Base-by-base conservation (phyloP, 257 asterid species). In the Primulina eburnea region DNA sequence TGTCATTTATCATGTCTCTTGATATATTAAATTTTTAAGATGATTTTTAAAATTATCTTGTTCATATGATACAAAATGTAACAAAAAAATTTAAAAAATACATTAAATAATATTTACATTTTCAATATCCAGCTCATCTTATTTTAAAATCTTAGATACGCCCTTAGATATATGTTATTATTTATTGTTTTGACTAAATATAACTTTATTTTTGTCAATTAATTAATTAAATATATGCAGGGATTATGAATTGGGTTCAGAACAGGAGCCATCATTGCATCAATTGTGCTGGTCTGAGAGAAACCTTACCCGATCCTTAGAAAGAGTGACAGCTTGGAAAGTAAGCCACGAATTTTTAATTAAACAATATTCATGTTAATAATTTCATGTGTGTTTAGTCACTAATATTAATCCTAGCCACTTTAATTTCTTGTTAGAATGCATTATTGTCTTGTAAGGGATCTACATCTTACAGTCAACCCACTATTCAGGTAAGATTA, bases 261-360 rank as follows among this genome's bases (percentile, higher is more conserved):
- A 72, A 3, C 76, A 76, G 69, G 87, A 78, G 65, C 76, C 89
- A 70, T 86, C 96, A n/a, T 76, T 89, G 73, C 83, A 84, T 58
- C 89, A 86, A 26, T 43, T 84, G 17, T 59, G 78, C 4, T 89
- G 90, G 96, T 83, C 85, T 68, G 93, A 85, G 75, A 80, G 80
- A 64, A 86, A 89, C 75, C 71, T 89, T 69, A 43, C 69, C 7
- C 64, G 38, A 5, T 82, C 95, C 70, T 62, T 86, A 14, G 72
- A 81, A 57, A 74, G 40, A 62, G 68, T 80, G 40, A 28, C 57
- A 8, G 78, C 78, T 28, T 69, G 73, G 78, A 85, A 82, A 72
- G 90, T 84, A 20, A 58, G 62, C 64, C 9, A 11, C 16, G 4
- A 28, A 65, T 33, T 59, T 43, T 63, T 53, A 56, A 18, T 3